Base-by-base conservation (phyloP, 2,329 filamentous ascomycete genomes). In the Monosporascus cannonballus region DNA sequence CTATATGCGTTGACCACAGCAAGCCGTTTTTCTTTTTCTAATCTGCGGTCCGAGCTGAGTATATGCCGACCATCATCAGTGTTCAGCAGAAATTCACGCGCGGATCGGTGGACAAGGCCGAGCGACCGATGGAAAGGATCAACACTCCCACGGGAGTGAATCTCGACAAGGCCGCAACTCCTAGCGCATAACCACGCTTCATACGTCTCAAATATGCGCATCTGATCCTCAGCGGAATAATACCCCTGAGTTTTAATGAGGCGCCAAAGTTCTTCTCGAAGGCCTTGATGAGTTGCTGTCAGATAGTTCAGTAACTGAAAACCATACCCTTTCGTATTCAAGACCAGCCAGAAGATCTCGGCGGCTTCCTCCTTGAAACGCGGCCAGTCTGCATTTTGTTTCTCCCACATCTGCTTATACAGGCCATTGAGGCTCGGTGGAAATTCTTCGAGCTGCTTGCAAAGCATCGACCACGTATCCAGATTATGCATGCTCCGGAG, bases 351-450 rank as follows among this genome's bases (percentile, higher is more conserved):
- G 30, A 53, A 50, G 6, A 50, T 25, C 18, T 48, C 30, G 8
- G 56, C 52, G 15, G 54, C 52, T 36, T 58, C 39, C 34, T 48
- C 7, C 38, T 47, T 51, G 41, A 55, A 58, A 11, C 25, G 25
- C 22, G 22, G 45, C 27, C 45, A n/a, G 49, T 58, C 48, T 9
- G 14, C 45, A 37, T 54, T 56, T 36, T 46, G 41, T 14, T 46
- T 57, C 4, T 53, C 42, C 57, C 56, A 58, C 52, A 59, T 59
- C 25, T 53, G 51, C 17, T 48, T 48, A 27, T 53, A 59, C n/a
- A 59, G 24, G 1, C 38, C 48, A 30, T 56, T 30, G 18, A 59
- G 52, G 5, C 38, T 45, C 15, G 50, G 48, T 24, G 49, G 39
- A 37, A 53, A 50, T n/a, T 52, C 38, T 17, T 48, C n/a, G 4